phyloP scores from a whole-genome alignment of 352 stramenopile genomes.

The Elongisporangium prolatum region DNA sequence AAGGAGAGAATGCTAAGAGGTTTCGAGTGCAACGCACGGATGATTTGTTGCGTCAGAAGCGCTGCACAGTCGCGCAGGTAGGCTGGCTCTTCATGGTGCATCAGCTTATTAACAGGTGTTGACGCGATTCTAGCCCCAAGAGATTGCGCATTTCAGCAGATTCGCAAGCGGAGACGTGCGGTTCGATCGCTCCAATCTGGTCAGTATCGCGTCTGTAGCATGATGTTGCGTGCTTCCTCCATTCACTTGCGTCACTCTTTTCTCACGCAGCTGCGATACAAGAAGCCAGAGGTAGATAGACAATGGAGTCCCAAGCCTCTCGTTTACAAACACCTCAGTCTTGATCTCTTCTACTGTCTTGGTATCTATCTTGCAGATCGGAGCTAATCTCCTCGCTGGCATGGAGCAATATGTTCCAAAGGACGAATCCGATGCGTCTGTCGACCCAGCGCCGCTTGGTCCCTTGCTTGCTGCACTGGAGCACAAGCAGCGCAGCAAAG shows the following conservation, averaged over 20 bases:
- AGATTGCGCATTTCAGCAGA: constrained; percentile 71
- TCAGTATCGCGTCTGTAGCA: constrained; percentile 9
- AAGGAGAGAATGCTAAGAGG: neutral
- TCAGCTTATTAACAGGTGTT: neutral
- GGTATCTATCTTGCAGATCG: constrained; percentile 20
- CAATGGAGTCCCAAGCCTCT: neutral
- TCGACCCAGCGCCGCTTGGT: constrained; percentile 39
- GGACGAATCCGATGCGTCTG: constrained; percentile 37
- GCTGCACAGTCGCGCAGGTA: constrained; percentile 15
- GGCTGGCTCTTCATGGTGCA: neutral
- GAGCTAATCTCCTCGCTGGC: constrained; percentile 52
- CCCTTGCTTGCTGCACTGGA: constrained; percentile 41
- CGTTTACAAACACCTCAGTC: neutral
- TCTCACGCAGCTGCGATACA: constrained; percentile 23
- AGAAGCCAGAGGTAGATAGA: constrained; percentile 15
- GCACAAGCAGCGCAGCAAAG: constrained; percentile 30
- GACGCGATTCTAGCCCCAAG: constrained; percentile 27
- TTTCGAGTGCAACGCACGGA: constrained; percentile 20
- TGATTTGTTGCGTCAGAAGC: constrained; percentile 20
- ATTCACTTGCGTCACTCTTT: constrained; percentile 1
- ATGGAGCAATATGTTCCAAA: constrained; percentile 48
- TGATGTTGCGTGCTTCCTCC: neutral
- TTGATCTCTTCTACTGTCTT: constrained; percentile 1
- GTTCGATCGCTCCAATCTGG: constrained; percentile 67
- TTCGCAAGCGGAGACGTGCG: constrained; percentile 27